These are phyloP conservation scores for Chaetomiaceae sp. DNA, from an alignment of 2,329 filamentous ascomycete species.

Conservation along the genomic window DNA sequence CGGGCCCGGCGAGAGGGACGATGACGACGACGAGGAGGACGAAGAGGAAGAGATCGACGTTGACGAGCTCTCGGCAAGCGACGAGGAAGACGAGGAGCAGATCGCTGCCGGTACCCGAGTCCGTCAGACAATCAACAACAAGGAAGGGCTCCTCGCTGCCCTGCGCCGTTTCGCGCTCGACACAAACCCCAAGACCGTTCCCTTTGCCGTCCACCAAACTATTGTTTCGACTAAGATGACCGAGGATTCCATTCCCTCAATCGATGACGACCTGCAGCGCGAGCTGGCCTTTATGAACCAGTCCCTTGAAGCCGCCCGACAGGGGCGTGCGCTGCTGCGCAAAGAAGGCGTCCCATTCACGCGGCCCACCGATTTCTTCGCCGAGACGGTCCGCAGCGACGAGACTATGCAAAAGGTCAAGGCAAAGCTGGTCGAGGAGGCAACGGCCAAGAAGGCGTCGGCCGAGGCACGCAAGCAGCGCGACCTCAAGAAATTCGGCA, in stretches of 20 bases:
- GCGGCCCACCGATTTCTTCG: constrained; percentile 90
- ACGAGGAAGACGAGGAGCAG: constrained; percentile 59
- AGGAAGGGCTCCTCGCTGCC: constrained; percentile 73
- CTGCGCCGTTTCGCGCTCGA: constrained; percentile 75
- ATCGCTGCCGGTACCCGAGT: constrained; percentile 87
- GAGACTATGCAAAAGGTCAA: constrained; percentile 98
- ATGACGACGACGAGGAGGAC: constrained; percentile 54
- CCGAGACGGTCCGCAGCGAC: constrained; percentile 98
- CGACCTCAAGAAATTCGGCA: constrained; percentile 98
- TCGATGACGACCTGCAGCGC: constrained; percentile 86
- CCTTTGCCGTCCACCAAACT: constrained; percentile 80
- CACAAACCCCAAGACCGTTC: constrained; percentile 57
- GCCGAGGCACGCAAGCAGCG: constrained; percentile 87
- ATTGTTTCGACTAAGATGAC: constrained; percentile 65
- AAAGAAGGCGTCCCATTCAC: constrained; percentile 83
- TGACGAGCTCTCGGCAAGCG: constrained; percentile 51
- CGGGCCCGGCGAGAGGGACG: constrained; percentile 33
- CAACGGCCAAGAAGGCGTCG: constrained; percentile 85
- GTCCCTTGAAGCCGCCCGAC: constrained; percentile 71
- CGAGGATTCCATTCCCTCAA: constrained; percentile 65
- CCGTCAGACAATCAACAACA: constrained; percentile 96
- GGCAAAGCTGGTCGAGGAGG: constrained; percentile 86
- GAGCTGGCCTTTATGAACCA: constrained; percentile 93
- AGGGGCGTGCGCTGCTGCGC: constrained; percentile 69
- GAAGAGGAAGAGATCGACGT: constrained; percentile 80